phyloP scores from a whole-genome alignment of 139 green algal species.

The Picochlorum sp. region DNA sequence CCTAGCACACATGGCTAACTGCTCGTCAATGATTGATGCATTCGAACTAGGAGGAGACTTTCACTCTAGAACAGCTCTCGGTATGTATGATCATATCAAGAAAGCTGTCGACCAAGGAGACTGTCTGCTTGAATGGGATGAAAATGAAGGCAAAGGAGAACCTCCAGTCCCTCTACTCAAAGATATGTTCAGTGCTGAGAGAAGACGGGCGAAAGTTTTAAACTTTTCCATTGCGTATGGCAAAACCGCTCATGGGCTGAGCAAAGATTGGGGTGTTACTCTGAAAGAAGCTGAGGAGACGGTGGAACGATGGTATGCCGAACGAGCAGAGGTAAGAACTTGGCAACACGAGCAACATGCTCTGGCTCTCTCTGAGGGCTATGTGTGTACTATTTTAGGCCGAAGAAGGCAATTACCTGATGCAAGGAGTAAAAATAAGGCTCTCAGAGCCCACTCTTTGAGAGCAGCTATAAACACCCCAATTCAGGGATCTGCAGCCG shows the following conservation, averaged over 20 bases:
- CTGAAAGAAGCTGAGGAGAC: conserved; percentile 82
- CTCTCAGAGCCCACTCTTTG: conserved; percentile 37
- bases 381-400: conserved; percentile 80
- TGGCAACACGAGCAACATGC: conserved; percentile 71
- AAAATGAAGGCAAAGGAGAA: conserved; percentile 13
- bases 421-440: conserved; percentile 22
- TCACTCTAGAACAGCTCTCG: conserved; percentile 84
- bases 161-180: conserved; percentile 73
- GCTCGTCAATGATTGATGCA: conserved; percentile 77
- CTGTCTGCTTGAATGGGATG: conserved; percentile 68
- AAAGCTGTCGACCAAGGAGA: conserved; percentile 56
- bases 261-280: conserved; percentile 78
- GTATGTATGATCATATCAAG: conserved; percentile 96
- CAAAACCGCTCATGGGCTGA: conserved; percentile 93
- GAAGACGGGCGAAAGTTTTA: conserved; percentile 89
- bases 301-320: conserved; percentile 74
- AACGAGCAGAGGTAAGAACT: conserved; percentile 55
- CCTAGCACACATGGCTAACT: conserved; percentile 90
- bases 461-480: conserved; percentile 97
- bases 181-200: conserved; percentile 71
- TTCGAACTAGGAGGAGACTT: conserved; percentile 94
- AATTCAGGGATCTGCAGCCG: conserved; percentile 90
- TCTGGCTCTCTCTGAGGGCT: conserved; percentile 40
- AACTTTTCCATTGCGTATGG: conserved; percentile 99
- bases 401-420: conserved; percentile 70